Base-by-base conservation (phyloP, 2,329 filamentous ascomycete genomes). In the Fusarium papillatum region DNA sequence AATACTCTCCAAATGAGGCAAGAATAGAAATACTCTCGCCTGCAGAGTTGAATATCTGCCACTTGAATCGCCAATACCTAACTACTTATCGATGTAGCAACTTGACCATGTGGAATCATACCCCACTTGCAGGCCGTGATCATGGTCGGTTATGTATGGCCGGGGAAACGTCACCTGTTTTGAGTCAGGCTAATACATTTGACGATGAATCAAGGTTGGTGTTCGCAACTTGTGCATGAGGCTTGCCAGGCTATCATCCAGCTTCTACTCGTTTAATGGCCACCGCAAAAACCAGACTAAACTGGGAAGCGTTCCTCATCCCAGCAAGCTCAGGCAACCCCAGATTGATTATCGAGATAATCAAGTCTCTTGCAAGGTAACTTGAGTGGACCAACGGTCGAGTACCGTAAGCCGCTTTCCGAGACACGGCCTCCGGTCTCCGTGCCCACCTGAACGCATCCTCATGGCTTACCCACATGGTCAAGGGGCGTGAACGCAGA, bases 331-430 rank as follows among this genome's bases (percentile, higher is more conserved):
- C 66, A 39, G n/a, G 10, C 24, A 26, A 14, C 16, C 41, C 38
- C 11, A 22, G 26, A 26, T 26, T 60, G 61, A 66, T 75, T 66
- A 73, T 75, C 53, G 24, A 63, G 60, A 75, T 67, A 73, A 73
- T 70, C 69, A 66, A 38, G 9, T 50, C 39, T 41, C 43, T 48
- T 22, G 31, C 24, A n/a, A 26, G 34, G 24, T 16, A 64, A 24
- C 38, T 24, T 19, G 57, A 39, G 59, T 43, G 59, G 24, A 31
- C 38, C 59, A 62, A 43, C 38, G 26, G 19, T 62, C 59, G 17
- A 61, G 59, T 34, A 31, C 60, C 39, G 19, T 63, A 46, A 63
- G 24, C 59, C 22, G 38, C 36, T 19, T 38, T 19, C 59, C 36
- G 38, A 38, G 59, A 24, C 55, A 60, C 59, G 60, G 60, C 39